Base-by-base conservation (phyloP, 192 early-diverging fungal species). In the Radiomyces spectabilis region DNA sequence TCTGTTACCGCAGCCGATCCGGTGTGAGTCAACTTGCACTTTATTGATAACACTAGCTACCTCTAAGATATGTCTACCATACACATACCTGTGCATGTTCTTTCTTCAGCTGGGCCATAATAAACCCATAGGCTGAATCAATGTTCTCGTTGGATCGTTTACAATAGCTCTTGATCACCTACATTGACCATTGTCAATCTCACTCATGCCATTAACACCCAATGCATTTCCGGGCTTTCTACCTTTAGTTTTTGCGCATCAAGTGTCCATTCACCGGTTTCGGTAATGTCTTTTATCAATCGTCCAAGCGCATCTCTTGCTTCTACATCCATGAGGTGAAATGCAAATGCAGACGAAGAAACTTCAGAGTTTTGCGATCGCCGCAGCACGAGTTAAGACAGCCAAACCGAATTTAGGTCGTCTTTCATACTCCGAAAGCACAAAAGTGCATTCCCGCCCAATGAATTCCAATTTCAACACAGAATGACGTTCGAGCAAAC, bases 81-180 rank as follows among this genome's bases (percentile, higher is more conserved):
- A 33, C 3, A 44, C 2, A 5, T 42, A 78, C 76, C 63, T 78
- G 73, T 22, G 76, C 63, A 61, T 78, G 76, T 44, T 74, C 67
- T 42, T 74, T 72, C 45, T 75, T 45, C 13, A 75, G 41, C 34
- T 78, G 76, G 6, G 59, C 57, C 46, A 69, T 53, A 8, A 75
- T 64, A 8, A 73, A 41, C 12, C 68, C 59, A 48, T 63, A 75
- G 0, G 72, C 65, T 27, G 43, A 38, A 16, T 65, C 58, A 18
- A 75, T 62, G 45, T 66, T 65, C n/a, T 19, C 43, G 38, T 74
- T 57, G 6, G 65, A 69, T 29, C 63, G 66, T 56, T 75, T 78
- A 58, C 73, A 75, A 1, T 64, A 57, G 15, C 54, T 30, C 47
- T 78, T 78, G 38, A 78, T 63, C 43, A 58, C 50, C 72, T 77